Evolutionary conservation across 2,329 filamentous ascomycete genomes (phyloP).

Genomic region (Helotiales sp.): DNA sequence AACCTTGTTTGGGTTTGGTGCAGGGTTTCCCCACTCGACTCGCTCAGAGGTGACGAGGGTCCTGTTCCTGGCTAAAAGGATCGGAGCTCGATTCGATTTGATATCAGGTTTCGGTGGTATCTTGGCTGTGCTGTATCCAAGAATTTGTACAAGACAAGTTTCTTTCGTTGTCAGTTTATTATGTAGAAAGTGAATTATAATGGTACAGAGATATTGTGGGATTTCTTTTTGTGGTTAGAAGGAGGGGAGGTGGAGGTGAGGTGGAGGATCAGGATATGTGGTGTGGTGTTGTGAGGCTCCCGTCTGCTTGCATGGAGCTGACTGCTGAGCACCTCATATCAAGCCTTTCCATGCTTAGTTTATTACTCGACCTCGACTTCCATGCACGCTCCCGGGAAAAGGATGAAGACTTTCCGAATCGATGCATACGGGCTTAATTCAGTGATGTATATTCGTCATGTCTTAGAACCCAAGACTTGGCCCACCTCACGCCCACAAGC

Average conservation of each 20-base stretch:
- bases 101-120: background rate
- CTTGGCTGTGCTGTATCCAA: background rate
- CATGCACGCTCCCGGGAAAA: background rate
- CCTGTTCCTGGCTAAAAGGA: constrained; percentile 6
- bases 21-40: constrained; percentile 2
- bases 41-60: background rate
- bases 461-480: background rate
- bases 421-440: background rate
- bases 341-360: background rate
- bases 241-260: too few relatives aligned
- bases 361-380: background rate
- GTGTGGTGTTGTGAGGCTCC: background rate
- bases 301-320: background rate
- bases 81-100: background rate
- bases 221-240: too few relatives aligned
- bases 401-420: background rate
- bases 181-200: too few relatives aligned
- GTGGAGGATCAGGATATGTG: too few relatives aligned
- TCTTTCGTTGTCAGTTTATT: too few relatives aligned
- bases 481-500: too few relatives aligned
- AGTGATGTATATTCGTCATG: constrained; percentile 1
- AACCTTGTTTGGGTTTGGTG: too few relatives aligned
- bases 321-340: background rate
- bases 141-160: too few relatives aligned
- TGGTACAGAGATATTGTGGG: too few relatives aligned